Conservation (phyloP, 306 rosid genomes). For the Vigna radiata region DNA sequence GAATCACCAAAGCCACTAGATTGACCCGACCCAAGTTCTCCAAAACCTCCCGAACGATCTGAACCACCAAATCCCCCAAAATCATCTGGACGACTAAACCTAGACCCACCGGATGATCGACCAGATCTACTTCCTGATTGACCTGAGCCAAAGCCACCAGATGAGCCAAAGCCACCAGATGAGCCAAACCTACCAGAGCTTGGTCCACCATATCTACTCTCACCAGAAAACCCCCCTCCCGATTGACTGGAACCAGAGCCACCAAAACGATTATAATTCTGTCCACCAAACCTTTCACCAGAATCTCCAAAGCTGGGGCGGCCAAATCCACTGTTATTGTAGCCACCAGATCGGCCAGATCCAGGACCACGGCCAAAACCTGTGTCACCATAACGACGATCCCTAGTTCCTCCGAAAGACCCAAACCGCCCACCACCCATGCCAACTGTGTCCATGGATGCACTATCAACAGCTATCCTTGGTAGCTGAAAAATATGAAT, state of each 20-base stretch:
- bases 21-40: conserved; percentile 42
- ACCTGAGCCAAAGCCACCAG: conserved; percentile 55
- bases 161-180: conserved; percentile 61
- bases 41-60: conserved; percentile 12
- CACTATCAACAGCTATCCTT: conserved; percentile 64
- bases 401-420: conserved; percentile 52
- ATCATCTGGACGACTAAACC: conserved; percentile 46
- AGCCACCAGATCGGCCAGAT: conserved; percentile 59
- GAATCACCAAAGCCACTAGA: conserved; percentile 6
- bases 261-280: conserved; percentile 59
- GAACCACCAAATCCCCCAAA: conserved; percentile 33
- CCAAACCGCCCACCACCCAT: conserved; percentile 64
- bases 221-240: conserved; percentile 50
- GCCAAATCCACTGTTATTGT: conserved; percentile 48
- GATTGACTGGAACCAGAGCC: conserved; percentile 51
- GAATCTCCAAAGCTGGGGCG: conserved; percentile 61
- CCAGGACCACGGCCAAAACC: conserved; percentile 61
- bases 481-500: conserved; percentile 73
- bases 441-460: conserved; percentile 53
- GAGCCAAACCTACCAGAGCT: conserved; percentile 59
- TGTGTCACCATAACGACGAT: conserved; percentile 51
- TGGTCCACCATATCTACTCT: conserved; percentile 51
- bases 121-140: conserved; percentile 58
- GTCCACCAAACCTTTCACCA: conserved; percentile 47
- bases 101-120: conserved; percentile 41